A percentile compares a stretch with the other conserved stretches of the same genome.
Conservation (phyloP, 371 early-diverging fungal species). For the Parasitella parasitica region DNA sequence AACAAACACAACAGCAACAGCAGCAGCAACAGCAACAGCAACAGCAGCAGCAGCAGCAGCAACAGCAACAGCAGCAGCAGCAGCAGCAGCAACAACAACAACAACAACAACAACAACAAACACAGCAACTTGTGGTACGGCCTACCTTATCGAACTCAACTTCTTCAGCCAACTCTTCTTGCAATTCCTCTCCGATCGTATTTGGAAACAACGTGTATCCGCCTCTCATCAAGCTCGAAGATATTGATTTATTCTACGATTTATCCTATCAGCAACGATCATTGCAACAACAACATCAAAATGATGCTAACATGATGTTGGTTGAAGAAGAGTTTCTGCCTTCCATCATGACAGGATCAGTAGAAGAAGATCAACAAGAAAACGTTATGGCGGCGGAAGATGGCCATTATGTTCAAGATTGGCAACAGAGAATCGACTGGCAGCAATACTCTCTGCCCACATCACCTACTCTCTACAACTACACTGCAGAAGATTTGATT, state of each 20-base stretch:
- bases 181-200: constrained; percentile 1
- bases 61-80: neutral
- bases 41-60: neutral
- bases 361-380: neutral
- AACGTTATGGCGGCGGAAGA: neutral
- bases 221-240: constrained; percentile 3
- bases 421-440: constrained; percentile 16
- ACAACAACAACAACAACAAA: neutral
- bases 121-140: neutral
- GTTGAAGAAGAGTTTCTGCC: constrained; percentile 2
- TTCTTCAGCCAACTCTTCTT: constrained; percentile 2
- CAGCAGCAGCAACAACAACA: neutral
- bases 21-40: neutral
- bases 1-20: neutral
- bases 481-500: neutral
- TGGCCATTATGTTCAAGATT: neutral
- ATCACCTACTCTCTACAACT: neutral
- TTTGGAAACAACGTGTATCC: neutral
- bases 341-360: neutral
- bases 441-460: constrained; percentile 11
- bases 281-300: neutral
- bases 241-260: neutral
- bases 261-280: neutral
- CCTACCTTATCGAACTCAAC: constrained; percentile 1
- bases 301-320: constrained; percentile 6